A percentile compares a stretch with the other conserved stretches of the same genome.
Conservation (phyloP, 2,329 filamentous ascomycete species). For the Passalora sequoiae region DNA sequence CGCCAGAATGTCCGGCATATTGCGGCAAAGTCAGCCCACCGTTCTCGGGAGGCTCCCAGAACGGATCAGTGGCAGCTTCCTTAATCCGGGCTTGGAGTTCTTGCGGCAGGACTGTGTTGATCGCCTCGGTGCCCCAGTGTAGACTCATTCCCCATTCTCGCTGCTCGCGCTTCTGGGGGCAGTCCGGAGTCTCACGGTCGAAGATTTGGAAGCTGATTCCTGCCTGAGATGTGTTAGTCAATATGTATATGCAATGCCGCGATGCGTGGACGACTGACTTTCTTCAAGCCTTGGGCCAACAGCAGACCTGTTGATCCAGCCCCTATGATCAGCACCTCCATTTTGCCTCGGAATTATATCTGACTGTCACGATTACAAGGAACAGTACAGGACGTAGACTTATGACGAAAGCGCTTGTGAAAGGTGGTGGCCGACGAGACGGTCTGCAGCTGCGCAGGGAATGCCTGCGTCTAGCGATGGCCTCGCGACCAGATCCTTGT, state of each 20-base stretch:
- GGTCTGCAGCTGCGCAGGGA: too few species aligned
- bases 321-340: constrained; percentile 18
- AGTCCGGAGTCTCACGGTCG: constrained; percentile 14
- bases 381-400: too few species aligned
- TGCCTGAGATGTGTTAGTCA: too few species aligned
- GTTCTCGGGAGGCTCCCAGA: background rate
- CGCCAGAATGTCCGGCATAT: constrained; percentile 15
- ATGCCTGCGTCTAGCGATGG: too few species aligned
- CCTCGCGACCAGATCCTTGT: too few species aligned
- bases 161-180: background rate
- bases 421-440: too few species aligned
- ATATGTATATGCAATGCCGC: too few species aligned
- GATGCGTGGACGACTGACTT: too few species aligned
- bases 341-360: too few species aligned
- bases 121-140: constrained; percentile 13
- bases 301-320: constrained; percentile 17
- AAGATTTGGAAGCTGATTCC: constrained; percentile 10
- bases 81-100: constrained; percentile 10
- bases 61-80: constrained; percentile 11
- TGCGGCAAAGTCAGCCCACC: constrained; percentile 6
- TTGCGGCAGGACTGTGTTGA: constrained; percentile 10
- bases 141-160: constrained; percentile 20
- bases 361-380: too few species aligned
- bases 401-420: too few species aligned
- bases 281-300: constrained; percentile 18